Percentiles rank a stretch among this genome's conserved stretches.
phyloP scores from a whole-genome alignment of 108 stramenopile species.

The Hondaea fermentalgiana region DNA sequence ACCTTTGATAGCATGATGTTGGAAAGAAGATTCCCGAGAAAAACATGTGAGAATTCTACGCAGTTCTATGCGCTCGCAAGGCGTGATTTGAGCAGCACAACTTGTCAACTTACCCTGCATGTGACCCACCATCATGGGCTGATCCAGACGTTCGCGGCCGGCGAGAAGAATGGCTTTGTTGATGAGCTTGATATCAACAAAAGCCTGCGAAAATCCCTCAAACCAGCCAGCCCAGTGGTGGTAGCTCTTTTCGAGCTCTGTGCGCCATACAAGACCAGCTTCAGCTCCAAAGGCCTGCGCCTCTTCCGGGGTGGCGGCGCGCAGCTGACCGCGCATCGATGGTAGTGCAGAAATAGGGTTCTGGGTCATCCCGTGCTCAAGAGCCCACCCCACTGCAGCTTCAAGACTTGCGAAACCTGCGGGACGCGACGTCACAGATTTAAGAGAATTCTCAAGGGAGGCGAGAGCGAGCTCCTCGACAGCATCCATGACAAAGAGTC shows the following conservation, averaged over 20 bases:
- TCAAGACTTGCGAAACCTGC: not conserved
- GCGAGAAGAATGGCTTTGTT: conserved; percentile 3
- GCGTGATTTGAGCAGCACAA: no score
- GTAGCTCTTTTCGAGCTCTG: not conserved
- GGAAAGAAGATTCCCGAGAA: not conserved
- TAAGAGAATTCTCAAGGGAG: not conserved
- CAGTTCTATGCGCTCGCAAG: no score
- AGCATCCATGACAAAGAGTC: not conserved
- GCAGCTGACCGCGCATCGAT: not conserved
- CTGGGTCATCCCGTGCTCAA: not conserved
- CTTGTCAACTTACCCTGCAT: not conserved
- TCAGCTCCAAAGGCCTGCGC: not conserved
- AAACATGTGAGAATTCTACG: no score
- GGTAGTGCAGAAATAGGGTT: not conserved
- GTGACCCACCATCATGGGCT: conserved; percentile 9
- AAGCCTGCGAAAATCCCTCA: not conserved
- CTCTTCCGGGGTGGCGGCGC: not conserved
- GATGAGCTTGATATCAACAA: not conserved
- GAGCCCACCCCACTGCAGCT: not conserved
- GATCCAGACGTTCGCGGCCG: not conserved
- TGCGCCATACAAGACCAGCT: not conserved
- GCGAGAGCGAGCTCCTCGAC: not conserved
- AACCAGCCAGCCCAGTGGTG: not conserved
- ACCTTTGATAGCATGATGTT: not conserved
- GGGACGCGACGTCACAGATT: not conserved